Base-by-base conservation (phyloP, 1,139 yeast genomes). In the Geotrichum klebahnii region DNA sequence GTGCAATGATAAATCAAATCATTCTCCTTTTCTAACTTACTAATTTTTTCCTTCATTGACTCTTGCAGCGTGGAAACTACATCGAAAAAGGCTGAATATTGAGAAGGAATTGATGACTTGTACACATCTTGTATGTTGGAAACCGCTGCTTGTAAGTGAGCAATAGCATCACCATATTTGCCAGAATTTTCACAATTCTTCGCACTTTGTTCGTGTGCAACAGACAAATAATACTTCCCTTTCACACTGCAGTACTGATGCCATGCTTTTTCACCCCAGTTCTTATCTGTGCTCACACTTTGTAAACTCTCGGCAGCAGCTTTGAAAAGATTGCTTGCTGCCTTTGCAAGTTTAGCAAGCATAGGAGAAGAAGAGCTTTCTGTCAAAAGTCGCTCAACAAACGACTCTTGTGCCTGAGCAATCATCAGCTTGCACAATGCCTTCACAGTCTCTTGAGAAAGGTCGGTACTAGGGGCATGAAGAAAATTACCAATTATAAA, bases 401-500 rank as follows among this genome's bases (percentile, higher is more conserved):
- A 89, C 9, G 85, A 76, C 59, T 92, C 97, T 64, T 89, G 97
- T 1, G 94, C 86, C 65, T 92, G 96, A 0, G 95, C 94, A 53
- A 88, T 72, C 79, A 82, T 79, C 53, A 90, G 66, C 57, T 76
- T 77, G 14, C 76, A 67, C 51, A 90, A 73, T 44, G 87, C 84
- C 46, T 75, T 75, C 17, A 87, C 80, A 1, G 89, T 81, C 29
- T 82, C 79, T 46, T 84, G 85, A 52, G 78, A 74, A 52, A 90
- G 70, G 65, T 92, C 98, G 3, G 77, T 73, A 5, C 92, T 81
- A 0, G 97, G 97, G 0, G 97, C 95, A 69, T 90, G 95, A 41
- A 90, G 70, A 64, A 92, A 92, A 67, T 85, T 86, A 59, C 86
- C 92, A 45, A 83, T 76, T 32, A 90, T 73, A 59, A 80, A 87